Evolutionary conservation across 148 eudicot genomes (phyloP).

Genomic region (Rhododendron mucronatum): DNA sequence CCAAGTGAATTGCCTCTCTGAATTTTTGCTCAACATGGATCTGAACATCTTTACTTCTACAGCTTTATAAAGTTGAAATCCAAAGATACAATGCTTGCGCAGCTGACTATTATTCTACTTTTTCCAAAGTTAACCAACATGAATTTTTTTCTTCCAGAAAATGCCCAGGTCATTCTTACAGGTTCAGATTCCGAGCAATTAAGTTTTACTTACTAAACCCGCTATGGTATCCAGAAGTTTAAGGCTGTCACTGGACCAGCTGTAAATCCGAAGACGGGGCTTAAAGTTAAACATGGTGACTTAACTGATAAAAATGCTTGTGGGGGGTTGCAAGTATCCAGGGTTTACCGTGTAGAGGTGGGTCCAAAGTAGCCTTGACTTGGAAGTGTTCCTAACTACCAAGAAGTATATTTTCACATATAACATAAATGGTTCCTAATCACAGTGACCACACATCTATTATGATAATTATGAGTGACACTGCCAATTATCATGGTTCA

Average conservation of each 20-base stretch:
- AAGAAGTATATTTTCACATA: neutral
- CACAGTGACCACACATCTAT: neutral
- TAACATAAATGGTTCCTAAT: neutral
- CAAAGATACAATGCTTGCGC: neutral
- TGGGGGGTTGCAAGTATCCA: neutral
- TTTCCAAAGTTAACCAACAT: neutral
- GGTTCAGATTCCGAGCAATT: neutral
- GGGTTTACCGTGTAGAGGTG: neutral
- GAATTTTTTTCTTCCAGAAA: neutral
- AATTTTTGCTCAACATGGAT: neutral
- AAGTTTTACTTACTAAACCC: neutral
- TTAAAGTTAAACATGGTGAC: neutral
- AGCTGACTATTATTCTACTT: neutral
- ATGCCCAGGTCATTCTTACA: neutral
- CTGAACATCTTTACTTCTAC: neutral
- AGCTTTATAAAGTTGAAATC: neutral
- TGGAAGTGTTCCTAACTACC: neutral
- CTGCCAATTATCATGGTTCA: constrained; percentile 6
- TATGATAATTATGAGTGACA: neutral
- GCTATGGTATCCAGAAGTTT: neutral
- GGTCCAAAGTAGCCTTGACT: neutral
- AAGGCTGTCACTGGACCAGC: neutral
- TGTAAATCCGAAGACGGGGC: neutral
- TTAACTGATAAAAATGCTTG: neutral
- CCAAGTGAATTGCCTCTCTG: neutral